These are phyloP conservation scores for Fusarium sp. DNA, from an alignment of 2,329 filamentous ascomycete genomes.

Conservation along the genomic window DNA sequence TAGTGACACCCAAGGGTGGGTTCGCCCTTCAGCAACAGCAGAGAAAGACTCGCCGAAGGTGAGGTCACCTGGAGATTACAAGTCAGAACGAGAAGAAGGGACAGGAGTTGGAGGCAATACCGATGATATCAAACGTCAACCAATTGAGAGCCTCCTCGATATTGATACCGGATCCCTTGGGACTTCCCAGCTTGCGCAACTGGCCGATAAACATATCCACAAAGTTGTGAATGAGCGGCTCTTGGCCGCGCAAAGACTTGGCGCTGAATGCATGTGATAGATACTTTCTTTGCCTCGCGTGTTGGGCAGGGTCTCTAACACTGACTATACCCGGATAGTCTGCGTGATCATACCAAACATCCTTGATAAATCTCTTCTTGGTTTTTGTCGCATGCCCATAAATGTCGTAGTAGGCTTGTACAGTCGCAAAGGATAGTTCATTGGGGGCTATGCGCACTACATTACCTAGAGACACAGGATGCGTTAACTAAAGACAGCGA, in stretches of 20 bases:
- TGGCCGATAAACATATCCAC: conserved; percentile 10
- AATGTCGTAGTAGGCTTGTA: conserved; percentile 37
- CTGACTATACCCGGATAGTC: conserved; percentile 13
- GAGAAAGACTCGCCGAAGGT: conserved; percentile 35
- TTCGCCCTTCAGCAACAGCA: conserved; percentile 11
- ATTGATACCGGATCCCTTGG: neutral
- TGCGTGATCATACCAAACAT: conserved; percentile 17
- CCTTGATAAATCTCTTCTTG: conserved; percentile 19
- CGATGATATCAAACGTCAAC: conserved; percentile 35
- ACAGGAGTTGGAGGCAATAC: neutral
- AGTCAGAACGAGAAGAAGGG: no score
- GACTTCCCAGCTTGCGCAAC: conserved; percentile 4
- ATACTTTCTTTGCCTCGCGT: conserved; percentile 18
- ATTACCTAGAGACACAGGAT: neutral
- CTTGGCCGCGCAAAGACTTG: conserved; percentile 18
- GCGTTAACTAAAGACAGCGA: no score
- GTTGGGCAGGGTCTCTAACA: conserved; percentile 18
- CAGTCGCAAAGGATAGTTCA: conserved; percentile 33
- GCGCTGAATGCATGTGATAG: conserved; percentile 33
- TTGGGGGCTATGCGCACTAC: conserved; percentile 37
- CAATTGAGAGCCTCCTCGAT: conserved; percentile 25
- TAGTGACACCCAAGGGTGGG: conserved; percentile 22
- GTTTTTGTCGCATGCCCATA: conserved; percentile 31
- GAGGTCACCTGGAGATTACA: conserved; percentile 10
- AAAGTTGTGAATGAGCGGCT: conserved; percentile 15